Conservation (phyloP, 1,139 yeast genomes). For the Kodamaea ohmeri region DNA sequence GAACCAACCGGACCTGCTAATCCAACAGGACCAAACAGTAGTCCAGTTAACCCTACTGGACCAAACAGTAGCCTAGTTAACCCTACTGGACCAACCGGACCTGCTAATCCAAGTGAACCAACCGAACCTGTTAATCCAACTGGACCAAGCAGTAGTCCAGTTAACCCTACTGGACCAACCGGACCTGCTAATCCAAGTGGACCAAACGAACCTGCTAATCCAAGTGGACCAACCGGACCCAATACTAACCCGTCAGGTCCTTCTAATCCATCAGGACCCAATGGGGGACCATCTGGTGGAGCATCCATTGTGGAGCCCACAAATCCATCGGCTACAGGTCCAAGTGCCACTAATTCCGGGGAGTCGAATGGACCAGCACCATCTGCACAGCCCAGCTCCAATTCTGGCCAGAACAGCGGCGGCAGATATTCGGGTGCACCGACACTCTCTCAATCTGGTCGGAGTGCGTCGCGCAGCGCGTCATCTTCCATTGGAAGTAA, state of each 20-base stretch:
- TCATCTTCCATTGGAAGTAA: background rate
- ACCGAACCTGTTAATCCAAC: slow-evolving; percentile 12
- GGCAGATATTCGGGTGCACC: no score
- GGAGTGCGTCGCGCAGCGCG: no score
- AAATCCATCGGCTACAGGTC: no score
- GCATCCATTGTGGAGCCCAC: no score
- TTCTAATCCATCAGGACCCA: background rate
- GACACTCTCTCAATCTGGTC: slow-evolving; percentile 1
- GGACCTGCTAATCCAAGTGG: slow-evolving; percentile 1
- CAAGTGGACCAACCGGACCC: no score
- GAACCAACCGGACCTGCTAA: background rate
- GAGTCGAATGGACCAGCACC: background rate
- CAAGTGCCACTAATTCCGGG: background rate
- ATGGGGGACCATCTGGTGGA: no score
- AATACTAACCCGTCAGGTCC: background rate
- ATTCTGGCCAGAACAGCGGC: no score
- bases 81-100: no score
- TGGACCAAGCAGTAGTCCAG: slow-evolving; percentile 4
- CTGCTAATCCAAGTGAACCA: slow-evolving; percentile 11
- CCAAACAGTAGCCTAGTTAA: no score
- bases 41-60: slow-evolving; percentile 3
- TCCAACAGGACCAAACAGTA: background rate
- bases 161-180: no score
- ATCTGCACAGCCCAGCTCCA: background rate
- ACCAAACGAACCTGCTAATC: no score